Evolutionary conservation across 768 basidiomycete genomes (phyloP).

Genomic region (Lactarius trivialis): DNA sequence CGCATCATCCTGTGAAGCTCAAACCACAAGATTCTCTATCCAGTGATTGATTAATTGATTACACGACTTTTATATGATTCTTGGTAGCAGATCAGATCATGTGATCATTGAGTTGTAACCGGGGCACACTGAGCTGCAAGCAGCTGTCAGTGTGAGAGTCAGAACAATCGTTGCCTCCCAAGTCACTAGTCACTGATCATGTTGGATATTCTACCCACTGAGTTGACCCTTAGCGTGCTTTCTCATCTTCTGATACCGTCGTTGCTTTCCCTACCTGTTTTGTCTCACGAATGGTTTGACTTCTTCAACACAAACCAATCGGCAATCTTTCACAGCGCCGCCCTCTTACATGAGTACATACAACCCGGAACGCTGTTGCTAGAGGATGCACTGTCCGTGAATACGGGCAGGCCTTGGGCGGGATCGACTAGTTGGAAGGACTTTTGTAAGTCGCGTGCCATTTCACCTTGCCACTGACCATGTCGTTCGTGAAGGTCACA

Average conservation of each 20-base stretch:
- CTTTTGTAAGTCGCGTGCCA: slow-evolving; percentile 44
- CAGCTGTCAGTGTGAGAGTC: no score
- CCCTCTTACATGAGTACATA: slow-evolving; percentile 45
- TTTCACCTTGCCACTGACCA: neutral
- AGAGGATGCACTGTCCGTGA: slow-evolving; percentile 29
- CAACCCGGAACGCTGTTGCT: slow-evolving; percentile 27
- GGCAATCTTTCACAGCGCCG: slow-evolving; percentile 52
- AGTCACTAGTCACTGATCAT: slow-evolving; percentile 25
- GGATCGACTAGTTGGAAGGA: slow-evolving; percentile 47
- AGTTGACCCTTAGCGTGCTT: slow-evolving; percentile 46
- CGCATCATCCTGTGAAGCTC: no score
- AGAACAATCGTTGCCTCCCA: neutral
- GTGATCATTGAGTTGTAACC: no score
- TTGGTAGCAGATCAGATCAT: no score
- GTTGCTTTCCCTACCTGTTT: slow-evolving; percentile 32
- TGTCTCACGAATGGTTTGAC: slow-evolving; percentile 42
- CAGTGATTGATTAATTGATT: no score
- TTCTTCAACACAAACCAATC: slow-evolving; percentile 44
- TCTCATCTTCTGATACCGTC: slow-evolving; percentile 44
- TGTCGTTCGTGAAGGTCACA: slow-evolving; percentile 34
- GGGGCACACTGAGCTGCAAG: no score
- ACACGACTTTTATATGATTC: no score
- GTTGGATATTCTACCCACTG: slow-evolving; percentile 47
- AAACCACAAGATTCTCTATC: no score
- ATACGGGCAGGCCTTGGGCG: slow-evolving; percentile 33